Evolutionary conservation across 208 protist genomes (phyloP).

Genomic region (Trypanosoma congolense): DNA sequence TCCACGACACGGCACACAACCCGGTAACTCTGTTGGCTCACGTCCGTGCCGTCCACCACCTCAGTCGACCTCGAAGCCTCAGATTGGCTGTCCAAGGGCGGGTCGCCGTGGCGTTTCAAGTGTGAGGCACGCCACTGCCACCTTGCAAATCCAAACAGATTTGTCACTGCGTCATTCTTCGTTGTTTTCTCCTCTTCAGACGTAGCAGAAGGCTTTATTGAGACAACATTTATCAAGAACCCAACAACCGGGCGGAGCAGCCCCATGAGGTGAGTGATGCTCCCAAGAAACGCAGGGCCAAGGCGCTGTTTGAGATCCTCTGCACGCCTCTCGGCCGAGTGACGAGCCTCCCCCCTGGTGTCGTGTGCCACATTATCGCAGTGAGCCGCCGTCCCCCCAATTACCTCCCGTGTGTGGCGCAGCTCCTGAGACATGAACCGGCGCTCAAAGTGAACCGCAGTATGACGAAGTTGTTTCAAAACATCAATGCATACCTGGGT

Average conservation of each 20-base stretch:
- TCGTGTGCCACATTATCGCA: background rate
- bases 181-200: conserved; percentile 37
- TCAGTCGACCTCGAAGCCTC: conserved; percentile 3
- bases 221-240: conserved; percentile 45
- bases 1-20: conserved; percentile 24
- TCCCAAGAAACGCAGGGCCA: conserved; percentile 52
- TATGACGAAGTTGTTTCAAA: conserved; percentile 58
- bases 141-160: conserved; percentile 14
- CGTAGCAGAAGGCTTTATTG: conserved; percentile 11
- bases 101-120: conserved; percentile 7
- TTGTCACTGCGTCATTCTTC: conserved; percentile 40
- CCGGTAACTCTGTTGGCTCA: background rate
- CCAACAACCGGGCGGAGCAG: conserved; percentile 42
- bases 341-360: conserved; percentile 2
- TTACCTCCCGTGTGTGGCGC: conserved; percentile 1
- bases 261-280: conserved; percentile 38
- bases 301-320: conserved; percentile 32
- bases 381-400: background rate
- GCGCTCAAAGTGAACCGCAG: conserved; percentile 41
- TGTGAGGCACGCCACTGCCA: conserved; percentile 19
- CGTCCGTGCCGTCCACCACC: background rate
- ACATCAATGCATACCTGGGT: conserved; percentile 66
- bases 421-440: conserved; percentile 29
- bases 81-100: background rate
- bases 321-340: conserved; percentile 24